Evolutionary conservation across 331 rosid genomes (phyloP), one percentile per base, ranked within the genome.

Genomic region (Malus hybrid): DNA sequence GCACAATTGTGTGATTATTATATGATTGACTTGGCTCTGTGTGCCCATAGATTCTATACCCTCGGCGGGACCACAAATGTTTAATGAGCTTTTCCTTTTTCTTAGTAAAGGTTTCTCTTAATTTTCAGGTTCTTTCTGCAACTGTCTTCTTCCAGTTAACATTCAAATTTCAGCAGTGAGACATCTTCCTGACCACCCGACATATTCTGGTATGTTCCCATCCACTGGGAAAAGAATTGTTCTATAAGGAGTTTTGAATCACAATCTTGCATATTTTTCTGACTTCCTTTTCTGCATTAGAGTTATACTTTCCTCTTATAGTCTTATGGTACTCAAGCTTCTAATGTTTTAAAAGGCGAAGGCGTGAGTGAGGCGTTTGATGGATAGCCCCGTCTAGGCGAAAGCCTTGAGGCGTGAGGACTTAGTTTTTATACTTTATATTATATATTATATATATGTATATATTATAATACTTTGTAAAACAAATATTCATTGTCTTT

Each of bases 81-180:
- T 67, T 20, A 36, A 33, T 67, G 22, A 54, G 73, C 31, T 67
- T 77, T 80, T 78, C 67, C 56, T 70, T 78, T 73, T 54, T 83
- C 87, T 90, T 81, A 90, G 83, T 71, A 61, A 12, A 57, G 71
- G 12, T 60, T 82, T 55, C 29, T 81, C 80, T 81, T 64, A 80
- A 65, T 65, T 85, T 79, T 80, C 92, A 92, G 99, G 97, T 85
- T 90, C 99, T 79, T 90, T 89, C 84, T 95, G 99, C 84, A 89
- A 90, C 70, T 95, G 99, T 89, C 92, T 95, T 79, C 93, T 90
- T 61, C 99, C 99, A 56, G 96, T 89, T 76, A 88, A 81, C 87
- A 84, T 95, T 76, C 97, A 92, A 73, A 86, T 85, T 66, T 62
- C 87, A 69, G 96, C 99, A 44, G 92, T 90, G 74, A 82, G 89